Conservation (phyloP, 352 stramenopile species). For the Phytophthora nicotianae region DNA sequence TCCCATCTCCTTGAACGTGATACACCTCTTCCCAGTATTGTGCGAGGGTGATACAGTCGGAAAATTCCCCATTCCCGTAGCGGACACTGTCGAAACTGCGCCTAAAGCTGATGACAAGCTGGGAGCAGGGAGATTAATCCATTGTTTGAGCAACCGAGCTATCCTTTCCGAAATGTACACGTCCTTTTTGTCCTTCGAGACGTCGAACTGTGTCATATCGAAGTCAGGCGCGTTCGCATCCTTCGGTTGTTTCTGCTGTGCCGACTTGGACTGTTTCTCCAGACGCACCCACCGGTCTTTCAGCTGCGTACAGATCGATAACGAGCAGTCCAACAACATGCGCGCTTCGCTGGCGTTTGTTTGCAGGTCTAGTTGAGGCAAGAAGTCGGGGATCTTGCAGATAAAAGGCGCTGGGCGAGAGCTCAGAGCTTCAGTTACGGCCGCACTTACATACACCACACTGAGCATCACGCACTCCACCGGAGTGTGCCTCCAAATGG, state of each 20-base stretch:
- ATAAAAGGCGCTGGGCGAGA: background rate
- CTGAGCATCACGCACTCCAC: slow-evolving; percentile 75
- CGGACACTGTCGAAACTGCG: slow-evolving; percentile 3
- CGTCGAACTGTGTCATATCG: slow-evolving; percentile 64
- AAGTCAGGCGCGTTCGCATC: slow-evolving; percentile 34
- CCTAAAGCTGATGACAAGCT: slow-evolving; percentile 24
- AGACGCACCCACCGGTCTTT: slow-evolving; percentile 71
- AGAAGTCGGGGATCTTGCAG: slow-evolving; percentile 41
- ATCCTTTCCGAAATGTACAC: slow-evolving; percentile 69
- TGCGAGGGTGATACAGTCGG: slow-evolving; percentile 1
- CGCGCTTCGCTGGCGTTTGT: slow-evolving; percentile 47
- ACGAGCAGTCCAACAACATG: slow-evolving; percentile 62
- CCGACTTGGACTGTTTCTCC: slow-evolving; percentile 52
- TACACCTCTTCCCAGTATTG: slow-evolving; percentile 21
- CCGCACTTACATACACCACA: slow-evolving; percentile 70
- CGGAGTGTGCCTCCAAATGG: slow-evolving; percentile 66
- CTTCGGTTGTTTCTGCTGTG: slow-evolving; percentile 31
- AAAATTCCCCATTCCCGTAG: background rate
- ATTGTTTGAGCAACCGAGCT: slow-evolving; percentile 52
- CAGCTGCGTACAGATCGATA: slow-evolving; percentile 56
- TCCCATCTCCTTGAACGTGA: slow-evolving; percentile 35
- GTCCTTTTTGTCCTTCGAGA: slow-evolving; percentile 50
- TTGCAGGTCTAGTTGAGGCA: slow-evolving; percentile 52
- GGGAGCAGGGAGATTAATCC: slow-evolving; percentile 48
- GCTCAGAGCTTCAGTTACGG: slow-evolving; percentile 47